phyloP scores from a whole-genome alignment of 768 basidiomycete species.

The Leccinum disarticulatum region DNA sequence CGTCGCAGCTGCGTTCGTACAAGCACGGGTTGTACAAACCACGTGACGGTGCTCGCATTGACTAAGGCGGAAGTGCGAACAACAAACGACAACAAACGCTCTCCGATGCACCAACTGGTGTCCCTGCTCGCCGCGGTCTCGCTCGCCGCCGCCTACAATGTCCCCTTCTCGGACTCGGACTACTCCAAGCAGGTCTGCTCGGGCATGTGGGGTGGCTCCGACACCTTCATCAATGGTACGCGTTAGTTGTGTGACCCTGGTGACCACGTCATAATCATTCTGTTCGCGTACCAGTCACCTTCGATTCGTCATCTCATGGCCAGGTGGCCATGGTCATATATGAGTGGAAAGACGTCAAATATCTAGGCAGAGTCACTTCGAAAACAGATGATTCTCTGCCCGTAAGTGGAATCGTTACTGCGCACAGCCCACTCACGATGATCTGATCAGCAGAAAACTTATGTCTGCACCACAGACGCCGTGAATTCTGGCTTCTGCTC shows the following conservation, averaged over 20 bases:
- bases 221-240: slow-evolving; percentile 83
- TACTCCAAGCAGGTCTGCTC: slow-evolving; percentile 89
- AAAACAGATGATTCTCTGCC: slow-evolving; percentile 54
- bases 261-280: slow-evolving; percentile 18
- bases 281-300: slow-evolving; percentile 55
- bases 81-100: slow-evolving; percentile 32
- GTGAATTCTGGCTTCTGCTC: slow-evolving; percentile 71
- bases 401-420: slow-evolving; percentile 45
- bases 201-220: slow-evolving; percentile 85
- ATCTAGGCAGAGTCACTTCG: slow-evolving; percentile 73
- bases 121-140: slow-evolving; percentile 29
- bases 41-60: slow-evolving; percentile 23
- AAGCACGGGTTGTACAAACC: slow-evolving; percentile 9
- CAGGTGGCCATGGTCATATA: slow-evolving; percentile 94
- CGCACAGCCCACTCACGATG: slow-evolving; percentile 17
- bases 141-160: slow-evolving; percentile 53
- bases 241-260: slow-evolving; percentile 7
- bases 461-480: slow-evolving; percentile 87
- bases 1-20: background rate
- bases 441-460: slow-evolving; percentile 72
- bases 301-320: slow-evolving; percentile 72
- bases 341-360: slow-evolving; percentile 88
- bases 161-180: slow-evolving; percentile 71
- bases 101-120: slow-evolving; percentile 26
- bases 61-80: slow-evolving; percentile 9